Conservation (phyloP, 2,329 filamentous ascomycete genomes). For the Lecanicillium sp. region DNA sequence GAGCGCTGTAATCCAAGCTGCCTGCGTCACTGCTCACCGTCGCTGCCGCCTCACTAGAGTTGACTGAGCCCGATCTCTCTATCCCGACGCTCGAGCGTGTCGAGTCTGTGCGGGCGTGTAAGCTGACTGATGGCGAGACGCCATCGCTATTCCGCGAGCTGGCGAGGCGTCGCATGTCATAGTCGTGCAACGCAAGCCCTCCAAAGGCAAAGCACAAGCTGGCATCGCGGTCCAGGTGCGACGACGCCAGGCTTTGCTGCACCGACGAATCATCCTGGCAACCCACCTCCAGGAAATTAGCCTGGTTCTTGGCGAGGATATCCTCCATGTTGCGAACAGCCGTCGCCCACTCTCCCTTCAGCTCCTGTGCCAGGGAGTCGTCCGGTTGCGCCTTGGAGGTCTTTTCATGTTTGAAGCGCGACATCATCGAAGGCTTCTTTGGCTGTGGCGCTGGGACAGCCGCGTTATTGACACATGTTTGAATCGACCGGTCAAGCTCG, state of each 20-base stretch:
- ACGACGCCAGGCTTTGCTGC: conserved; percentile 7
- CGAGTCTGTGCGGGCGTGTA: conserved; percentile 10
- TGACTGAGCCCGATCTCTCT: conserved; percentile 20
- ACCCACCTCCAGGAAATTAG: conserved; percentile 16
- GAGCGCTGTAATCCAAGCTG: conserved; percentile 25
- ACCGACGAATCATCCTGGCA: conserved; percentile 12
- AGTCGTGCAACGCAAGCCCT: conserved; percentile 25
- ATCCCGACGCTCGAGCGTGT: conserved; percentile 13
- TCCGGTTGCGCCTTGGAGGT: conserved; percentile 16
- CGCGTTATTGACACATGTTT: conserved; percentile 24
- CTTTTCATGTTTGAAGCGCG: conserved; percentile 25
- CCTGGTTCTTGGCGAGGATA: conserved; percentile 28
- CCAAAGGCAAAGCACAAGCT: conserved; percentile 26
- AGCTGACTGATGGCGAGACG: conserved; percentile 8
- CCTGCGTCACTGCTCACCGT: conserved; percentile 29
- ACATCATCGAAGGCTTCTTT: conserved; percentile 26
- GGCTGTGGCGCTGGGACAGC: conserved; percentile 15
- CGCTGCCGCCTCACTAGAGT: conserved; percentile 27
- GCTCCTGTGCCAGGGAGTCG: conserved; percentile 25
- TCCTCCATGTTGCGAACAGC: conserved; percentile 23
- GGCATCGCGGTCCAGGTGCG: conserved; percentile 16
- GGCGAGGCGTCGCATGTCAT: conserved; percentile 17
- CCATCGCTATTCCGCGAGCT: conserved; percentile 1
- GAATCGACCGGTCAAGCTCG: conserved; percentile 27
- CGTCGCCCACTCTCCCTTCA: conserved; percentile 32